A percentile compares a stretch with the other conserved stretches of the same genome.
phyloP scores from a whole-genome alignment of 768 basidiomycete genomes.

The Naganishia antarctica region DNA sequence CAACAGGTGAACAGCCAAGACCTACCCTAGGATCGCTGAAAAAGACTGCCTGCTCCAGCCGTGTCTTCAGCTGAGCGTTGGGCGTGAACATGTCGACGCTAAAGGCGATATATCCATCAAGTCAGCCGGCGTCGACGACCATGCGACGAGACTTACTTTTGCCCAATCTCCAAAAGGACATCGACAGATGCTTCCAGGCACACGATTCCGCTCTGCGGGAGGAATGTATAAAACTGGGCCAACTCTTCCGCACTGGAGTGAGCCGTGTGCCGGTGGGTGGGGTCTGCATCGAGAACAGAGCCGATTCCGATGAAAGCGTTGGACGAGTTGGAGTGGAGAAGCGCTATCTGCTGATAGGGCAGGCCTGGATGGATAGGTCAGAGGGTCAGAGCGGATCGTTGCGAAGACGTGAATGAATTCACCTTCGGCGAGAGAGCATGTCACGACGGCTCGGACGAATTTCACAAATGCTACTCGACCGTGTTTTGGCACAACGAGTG shows the following conservation, averaged over 20 bases:
- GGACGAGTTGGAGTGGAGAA: neutral
- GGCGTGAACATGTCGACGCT: constrained; percentile 5
- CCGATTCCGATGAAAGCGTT: constrained; percentile 14
- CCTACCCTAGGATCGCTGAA: constrained; percentile 19
- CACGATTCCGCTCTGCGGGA: constrained; percentile 12
- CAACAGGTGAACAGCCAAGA: no score
- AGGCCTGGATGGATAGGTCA: neutral
- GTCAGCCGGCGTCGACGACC: no score
- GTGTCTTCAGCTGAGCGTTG: constrained; percentile 16
- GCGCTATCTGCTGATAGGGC: constrained; percentile 11
- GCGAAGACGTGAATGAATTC: neutral
- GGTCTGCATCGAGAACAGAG: constrained; percentile 7
- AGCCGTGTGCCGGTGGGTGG: neutral
- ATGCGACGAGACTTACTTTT: neutral
- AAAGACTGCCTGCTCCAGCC: constrained; percentile 23
- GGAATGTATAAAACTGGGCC: neutral
- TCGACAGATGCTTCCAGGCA: constrained; percentile 13
- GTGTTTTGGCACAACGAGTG: constrained; percentile 9
- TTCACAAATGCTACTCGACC: constrained; percentile 7
- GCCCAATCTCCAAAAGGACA: neutral
- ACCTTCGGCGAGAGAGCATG: constrained; percentile 16
- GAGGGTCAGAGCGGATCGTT: neutral
- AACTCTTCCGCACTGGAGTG: neutral
- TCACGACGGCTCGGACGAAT: constrained; percentile 7
- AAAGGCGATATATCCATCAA: neutral